Percentiles rank a stretch among this genome's conserved stretches.
Evolutionary conservation across 345 rosid species (phyloP).

Genomic region (Arabidopsis thaliana): DNA sequence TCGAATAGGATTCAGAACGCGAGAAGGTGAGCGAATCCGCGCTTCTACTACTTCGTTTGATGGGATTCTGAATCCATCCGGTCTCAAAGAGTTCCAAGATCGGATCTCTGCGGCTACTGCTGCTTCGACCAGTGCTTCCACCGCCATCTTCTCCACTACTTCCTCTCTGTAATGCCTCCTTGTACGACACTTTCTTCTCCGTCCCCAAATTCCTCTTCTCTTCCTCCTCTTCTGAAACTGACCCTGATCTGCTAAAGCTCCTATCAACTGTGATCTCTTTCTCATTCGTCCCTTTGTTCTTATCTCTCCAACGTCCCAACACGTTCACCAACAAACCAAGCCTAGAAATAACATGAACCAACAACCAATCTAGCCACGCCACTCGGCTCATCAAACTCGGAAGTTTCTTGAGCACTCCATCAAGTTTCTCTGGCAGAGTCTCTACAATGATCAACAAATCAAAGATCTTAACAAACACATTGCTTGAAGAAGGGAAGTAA

Average conservation of each 20-base stretch:
- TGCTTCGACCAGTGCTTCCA: constrained; percentile 29
- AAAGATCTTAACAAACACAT: constrained; percentile 54
- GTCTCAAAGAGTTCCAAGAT: constrained; percentile 61
- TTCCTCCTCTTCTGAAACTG: constrained; percentile 26
- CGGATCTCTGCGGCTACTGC: constrained; percentile 39
- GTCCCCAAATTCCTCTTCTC: background rate
- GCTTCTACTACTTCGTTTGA: constrained; percentile 33
- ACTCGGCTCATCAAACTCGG: constrained; percentile 41
- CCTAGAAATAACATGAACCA: constrained; percentile 51
- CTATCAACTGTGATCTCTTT: constrained; percentile 59
- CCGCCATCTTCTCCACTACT: constrained; percentile 38
- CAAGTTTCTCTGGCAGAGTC: constrained; percentile 59
- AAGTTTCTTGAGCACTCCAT: constrained; percentile 43
- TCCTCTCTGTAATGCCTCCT: constrained; percentile 63
- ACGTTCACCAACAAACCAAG: constrained; percentile 42
- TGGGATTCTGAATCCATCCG: constrained; percentile 55
- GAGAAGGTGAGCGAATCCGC: constrained; percentile 34
- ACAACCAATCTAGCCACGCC: constrained; percentile 46
- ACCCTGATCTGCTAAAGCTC: constrained; percentile 41
- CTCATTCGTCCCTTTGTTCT: constrained; percentile 50
- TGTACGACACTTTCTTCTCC: constrained; percentile 46
- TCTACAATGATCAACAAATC: constrained; percentile 48
- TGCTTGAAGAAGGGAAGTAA: constrained; percentile 57
- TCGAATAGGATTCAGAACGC: constrained; percentile 33
- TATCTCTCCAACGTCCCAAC: constrained; percentile 45